Base-by-base conservation (phyloP, 2,329 filamentous ascomycete genomes). In the Mariannaea sp. region DNA sequence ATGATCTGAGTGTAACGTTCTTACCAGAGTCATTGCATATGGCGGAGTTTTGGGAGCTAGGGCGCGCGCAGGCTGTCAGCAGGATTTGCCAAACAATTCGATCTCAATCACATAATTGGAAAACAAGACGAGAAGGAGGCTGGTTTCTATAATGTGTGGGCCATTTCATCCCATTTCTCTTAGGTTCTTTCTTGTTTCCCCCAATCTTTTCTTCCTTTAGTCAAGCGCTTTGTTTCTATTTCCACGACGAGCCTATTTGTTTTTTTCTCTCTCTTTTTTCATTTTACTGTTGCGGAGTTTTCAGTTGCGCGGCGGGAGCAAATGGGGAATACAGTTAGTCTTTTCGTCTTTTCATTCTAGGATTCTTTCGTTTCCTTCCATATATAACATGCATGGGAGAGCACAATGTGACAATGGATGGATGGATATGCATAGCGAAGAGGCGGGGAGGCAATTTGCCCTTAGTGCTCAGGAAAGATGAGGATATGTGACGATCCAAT, bases 11-110 rank as follows among this genome's bases (percentile, higher is more conserved):
- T 62, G 60, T 53, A 61, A 61, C 56, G 59, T 62, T 64, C 47
- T 61, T 61, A 45, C 58, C 41, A 58, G 55, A 60, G 56, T 62
- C 61, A 47, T 61, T 69, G 70, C 70, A 72, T 72, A 65, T 57
- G 64, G 57, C 62, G 70, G 70, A 71, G 68, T 71, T 71, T 62
- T 59, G 61, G 68, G 61, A 59, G 62, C 62, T 47, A 48, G 58
- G 17, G 36, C 10, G 62, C 61, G 55, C 45, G 54, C 41, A 53
- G 54, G 51, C 60, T 61, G 57, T 59, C 58, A 52, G 42, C 53
- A 40, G 50, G 56, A 57, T 55, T 63, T 58, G 53, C 57, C 58
- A 53, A 24, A 57, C 49, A 55, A 32, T 46, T 51, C 52, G 56
- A 52, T 58, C 56, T 55, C 44, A 56, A 44, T 55, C 44, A 56